Evolutionary conservation across 2,329 filamentous ascomycete genomes (phyloP).

Genomic region (Pseudogymnoascus destructans): DNA sequence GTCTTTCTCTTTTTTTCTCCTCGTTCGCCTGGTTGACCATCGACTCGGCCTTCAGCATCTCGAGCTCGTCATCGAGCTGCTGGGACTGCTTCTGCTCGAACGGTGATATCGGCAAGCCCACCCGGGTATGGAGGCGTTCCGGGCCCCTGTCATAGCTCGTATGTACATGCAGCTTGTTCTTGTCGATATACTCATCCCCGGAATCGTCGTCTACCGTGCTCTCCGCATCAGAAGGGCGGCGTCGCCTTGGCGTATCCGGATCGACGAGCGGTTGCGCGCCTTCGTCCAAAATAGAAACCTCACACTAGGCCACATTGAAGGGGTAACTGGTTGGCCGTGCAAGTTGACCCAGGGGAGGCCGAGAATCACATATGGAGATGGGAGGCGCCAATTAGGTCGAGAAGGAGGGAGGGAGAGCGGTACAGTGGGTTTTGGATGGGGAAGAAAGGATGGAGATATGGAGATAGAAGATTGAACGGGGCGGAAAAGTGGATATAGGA

Average conservation of each 20-base stretch:
- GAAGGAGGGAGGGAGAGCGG: neutral
- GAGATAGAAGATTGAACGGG: neutral
- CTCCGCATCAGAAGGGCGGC: constrained; percentile 25
- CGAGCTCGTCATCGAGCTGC: constrained; percentile 52
- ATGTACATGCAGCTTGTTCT: constrained; percentile 35
- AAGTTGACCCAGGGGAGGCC: neutral
- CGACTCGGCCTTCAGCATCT: constrained; percentile 51
- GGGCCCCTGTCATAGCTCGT: constrained; percentile 29
- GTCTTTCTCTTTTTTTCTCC: constrained; percentile 4
- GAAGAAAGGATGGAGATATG: neutral
- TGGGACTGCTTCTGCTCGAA: constrained; percentile 42
- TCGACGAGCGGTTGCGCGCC: neutral
- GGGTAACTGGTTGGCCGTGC: neutral
- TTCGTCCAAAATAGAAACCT: constrained; percentile 1
- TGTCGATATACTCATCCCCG: constrained; percentile 20
- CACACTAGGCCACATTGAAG: constrained; percentile 1
- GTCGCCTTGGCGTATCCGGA: constrained; percentile 13
- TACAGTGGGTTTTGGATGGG: constrained; percentile 3
- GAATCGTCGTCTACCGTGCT: constrained; percentile 21
- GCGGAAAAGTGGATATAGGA: neutral
- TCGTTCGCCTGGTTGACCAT: constrained; percentile 30
- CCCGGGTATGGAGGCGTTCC: constrained; percentile 19
- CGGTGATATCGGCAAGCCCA: constrained; percentile 31
- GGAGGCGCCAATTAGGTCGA: neutral
- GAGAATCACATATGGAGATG: neutral